These are phyloP conservation scores for Akanthomyces lecanii DNA, from an alignment of 2,329 filamentous ascomycete genomes.

Conservation along the genomic window DNA sequence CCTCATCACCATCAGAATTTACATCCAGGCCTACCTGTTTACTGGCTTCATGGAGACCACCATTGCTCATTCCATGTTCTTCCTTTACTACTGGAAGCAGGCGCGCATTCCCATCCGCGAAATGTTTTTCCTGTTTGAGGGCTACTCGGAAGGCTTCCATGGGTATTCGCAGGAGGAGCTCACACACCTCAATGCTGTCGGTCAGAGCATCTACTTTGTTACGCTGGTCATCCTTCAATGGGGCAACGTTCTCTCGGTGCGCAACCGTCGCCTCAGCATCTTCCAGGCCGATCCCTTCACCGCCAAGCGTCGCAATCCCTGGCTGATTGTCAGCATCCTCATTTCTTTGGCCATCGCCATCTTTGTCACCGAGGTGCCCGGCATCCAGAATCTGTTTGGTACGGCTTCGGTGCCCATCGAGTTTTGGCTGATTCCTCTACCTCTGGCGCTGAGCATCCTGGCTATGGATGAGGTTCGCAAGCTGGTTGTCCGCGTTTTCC, in stretches of 20 bases:
- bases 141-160: constrained; percentile 44
- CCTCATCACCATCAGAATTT: constrained; percentile 49
- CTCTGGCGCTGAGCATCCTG: constrained; percentile 46
- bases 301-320: constrained; percentile 44
- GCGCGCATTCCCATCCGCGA: constrained; percentile 44
- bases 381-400: constrained; percentile 44
- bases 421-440: constrained; percentile 49
- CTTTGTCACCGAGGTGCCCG: constrained; percentile 49
- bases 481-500: constrained; percentile 42
- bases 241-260: constrained; percentile 48
- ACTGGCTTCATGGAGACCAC: constrained; percentile 48
- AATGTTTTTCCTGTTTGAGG: constrained; percentile 48
- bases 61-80: constrained; percentile 49
- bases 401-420: constrained; percentile 48
- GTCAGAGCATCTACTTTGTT: constrained; percentile 52
- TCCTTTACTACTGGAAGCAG: constrained; percentile 46
- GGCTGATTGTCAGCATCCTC: constrained; percentile 42
- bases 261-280: constrained; percentile 49
- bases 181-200: constrained; percentile 43
- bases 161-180: constrained; percentile 45
- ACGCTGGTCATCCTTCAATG: constrained; percentile 50
- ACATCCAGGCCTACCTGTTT: constrained; percentile 49
- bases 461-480: constrained; percentile 51
- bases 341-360: constrained; percentile 48
- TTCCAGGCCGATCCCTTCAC: constrained; percentile 48